Evolutionary conservation across 345 rosid species (phyloP).

Genomic region (Syzygium aromaticum): DNA sequence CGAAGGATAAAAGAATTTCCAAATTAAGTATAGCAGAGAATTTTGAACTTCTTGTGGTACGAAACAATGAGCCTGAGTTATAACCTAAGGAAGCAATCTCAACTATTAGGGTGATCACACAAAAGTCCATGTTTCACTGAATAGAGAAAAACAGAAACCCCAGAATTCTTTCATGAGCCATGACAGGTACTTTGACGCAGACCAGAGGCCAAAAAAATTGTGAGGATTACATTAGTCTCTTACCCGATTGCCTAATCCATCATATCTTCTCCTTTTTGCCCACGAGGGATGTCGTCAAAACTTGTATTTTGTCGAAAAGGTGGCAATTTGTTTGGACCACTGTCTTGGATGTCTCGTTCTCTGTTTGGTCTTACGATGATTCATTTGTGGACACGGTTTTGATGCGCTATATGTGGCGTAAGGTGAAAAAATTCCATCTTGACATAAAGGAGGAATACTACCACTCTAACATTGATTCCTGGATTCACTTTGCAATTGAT

Average conservation of each 20-base stretch:
- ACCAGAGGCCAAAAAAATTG: background rate
- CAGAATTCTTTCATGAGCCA: background rate
- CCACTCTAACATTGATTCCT: background rate
- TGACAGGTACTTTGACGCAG: background rate
- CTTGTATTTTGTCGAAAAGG: background rate
- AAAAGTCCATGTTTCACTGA: background rate
- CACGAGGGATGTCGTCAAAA: background rate
- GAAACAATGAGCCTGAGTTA: too few relatives aligned
- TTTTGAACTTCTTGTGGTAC: too few relatives aligned
- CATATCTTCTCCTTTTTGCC: background rate
- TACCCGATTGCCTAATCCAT: background rate
- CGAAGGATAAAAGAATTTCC: too few relatives aligned
- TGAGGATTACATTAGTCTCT: background rate
- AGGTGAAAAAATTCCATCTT: background rate
- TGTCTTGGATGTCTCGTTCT: background rate
- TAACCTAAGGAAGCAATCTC: too few relatives aligned
- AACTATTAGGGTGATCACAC: background rate
- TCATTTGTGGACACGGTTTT: background rate
- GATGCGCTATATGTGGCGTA: background rate
- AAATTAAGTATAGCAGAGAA: too few relatives aligned
- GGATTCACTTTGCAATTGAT: background rate
- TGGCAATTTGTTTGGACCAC: background rate
- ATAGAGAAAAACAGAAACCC: background rate
- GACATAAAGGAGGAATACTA: background rate
- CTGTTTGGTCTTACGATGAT: too few relatives aligned